A percentile compares a stretch with the other conserved stretches of the same genome.
Conservation (phyloP, 2,329 filamentous ascomycete genomes). For the Trichoderma asperellum region DNA sequence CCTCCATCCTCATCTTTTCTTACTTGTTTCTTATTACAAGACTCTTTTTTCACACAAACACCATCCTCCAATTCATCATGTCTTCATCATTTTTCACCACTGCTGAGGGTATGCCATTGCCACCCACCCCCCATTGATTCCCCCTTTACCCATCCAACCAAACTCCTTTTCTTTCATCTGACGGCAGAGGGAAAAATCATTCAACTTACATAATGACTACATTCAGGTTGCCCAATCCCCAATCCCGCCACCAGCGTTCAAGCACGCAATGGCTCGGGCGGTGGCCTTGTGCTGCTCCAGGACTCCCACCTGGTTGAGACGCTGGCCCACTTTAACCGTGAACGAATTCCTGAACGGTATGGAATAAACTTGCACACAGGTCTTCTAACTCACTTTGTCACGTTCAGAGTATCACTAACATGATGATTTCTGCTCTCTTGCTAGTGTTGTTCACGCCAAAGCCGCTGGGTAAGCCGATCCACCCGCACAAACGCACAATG, state of each 20-base stretch:
- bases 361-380: not conserved
- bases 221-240: slow-evolving; percentile 11
- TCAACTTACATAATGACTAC: not conserved
- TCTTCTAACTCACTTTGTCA: not conserved
- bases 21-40: no score
- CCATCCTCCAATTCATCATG: slow-evolving; percentile 18
- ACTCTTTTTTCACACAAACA: no score
- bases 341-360: slow-evolving; percentile 25
- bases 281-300: slow-evolving; percentile 15
- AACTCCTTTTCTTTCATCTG: not conserved
- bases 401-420: not conserved
- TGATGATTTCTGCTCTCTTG: not conserved
- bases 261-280: slow-evolving; percentile 8
- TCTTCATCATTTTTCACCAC: slow-evolving; percentile 35
- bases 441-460: slow-evolving; percentile 38
- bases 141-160: not conserved
- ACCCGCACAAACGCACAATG: no score
- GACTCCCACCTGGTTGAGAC: slow-evolving; percentile 21
- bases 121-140: not conserved
- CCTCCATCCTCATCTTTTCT: not conserved
- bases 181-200: not conserved
- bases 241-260: slow-evolving; percentile 21
- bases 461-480: slow-evolving; percentile 36
- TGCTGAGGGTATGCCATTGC: slow-evolving; percentile 36
- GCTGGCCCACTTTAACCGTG: slow-evolving; percentile 23